Base-by-base conservation (phyloP, 75 land plant genomes). In the Pinus tabuliformis region DNA sequence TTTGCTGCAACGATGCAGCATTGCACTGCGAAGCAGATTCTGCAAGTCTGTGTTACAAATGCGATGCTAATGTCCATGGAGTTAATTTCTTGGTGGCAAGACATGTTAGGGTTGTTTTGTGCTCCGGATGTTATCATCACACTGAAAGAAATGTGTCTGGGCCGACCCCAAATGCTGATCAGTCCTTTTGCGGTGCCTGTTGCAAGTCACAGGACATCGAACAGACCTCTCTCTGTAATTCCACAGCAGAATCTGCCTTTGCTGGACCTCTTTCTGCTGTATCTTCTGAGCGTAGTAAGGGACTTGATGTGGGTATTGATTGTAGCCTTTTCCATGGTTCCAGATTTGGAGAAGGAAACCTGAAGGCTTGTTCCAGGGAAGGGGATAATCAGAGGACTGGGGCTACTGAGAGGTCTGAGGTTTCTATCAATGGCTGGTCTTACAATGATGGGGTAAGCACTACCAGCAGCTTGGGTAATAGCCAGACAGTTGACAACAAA, bases 71-170 rank as follows among this genome's bases (percentile, higher is more conserved):
- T 17, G 91, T 89, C 39, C 91, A 89, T 78, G 72, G 76, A 1
- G 91, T 88, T 39, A 89, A 89, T 64, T 89, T 89, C 63, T 85
- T 89, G 70, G 91, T 89, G 15, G 88, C 91, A 37, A 81, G 88
- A 15, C 91, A 89, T 73, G 57, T 81, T 18, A 80, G 91, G 54
- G 59, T 59, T 7, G 0, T 56, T 18, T 4, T 84, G 18, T 89
- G 92, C 68, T 30, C 72, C 37, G 1, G 15, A 22, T 90, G 90
- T 79, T 37, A 72, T 20, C 3, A 3, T 3, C 15, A 78, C 59
- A 77, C 57, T 58, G 75, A 62, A 2, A 62, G 57, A 22, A 1
- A 20, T 20, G 16, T 87, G 62, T 77, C 63, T 70, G 84, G 79
- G 60, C 33, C 74, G 54, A 60, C 26, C 5, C 57, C 36, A 12